These are phyloP conservation scores for Chlorella variabilis DNA, from an alignment of 163 green algal species.

Conservation along the genomic window DNA sequence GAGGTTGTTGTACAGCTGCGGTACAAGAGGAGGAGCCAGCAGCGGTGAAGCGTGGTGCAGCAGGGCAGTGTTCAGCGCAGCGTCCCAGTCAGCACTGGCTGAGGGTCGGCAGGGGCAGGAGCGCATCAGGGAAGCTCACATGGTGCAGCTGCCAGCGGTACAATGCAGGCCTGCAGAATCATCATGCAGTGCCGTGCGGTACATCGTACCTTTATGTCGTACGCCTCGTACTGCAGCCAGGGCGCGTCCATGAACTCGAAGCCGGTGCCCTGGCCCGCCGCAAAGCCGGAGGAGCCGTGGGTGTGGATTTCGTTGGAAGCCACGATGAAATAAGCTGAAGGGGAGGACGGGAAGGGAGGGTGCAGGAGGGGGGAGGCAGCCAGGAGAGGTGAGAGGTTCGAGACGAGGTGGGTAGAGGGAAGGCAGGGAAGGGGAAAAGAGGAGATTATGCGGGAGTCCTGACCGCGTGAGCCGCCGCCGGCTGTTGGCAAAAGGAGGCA, in stretches of 20 bases:
- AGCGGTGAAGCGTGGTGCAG: too few species aligned
- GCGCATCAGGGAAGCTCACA: too few species aligned
- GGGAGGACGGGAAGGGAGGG: not conserved
- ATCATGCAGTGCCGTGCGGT: not conserved
- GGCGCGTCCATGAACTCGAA: slow-evolving; percentile 20
- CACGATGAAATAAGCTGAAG: slow-evolving; percentile 19
- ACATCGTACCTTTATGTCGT: slow-evolving; percentile 17
- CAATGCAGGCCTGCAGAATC: not conserved
- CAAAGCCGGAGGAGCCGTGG: slow-evolving; percentile 14
- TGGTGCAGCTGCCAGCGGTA: not conserved
- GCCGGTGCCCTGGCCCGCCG: slow-evolving; percentile 26
- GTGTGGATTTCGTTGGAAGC: not conserved
- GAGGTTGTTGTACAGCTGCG: slow-evolving; percentile 21
- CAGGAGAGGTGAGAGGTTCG: not conserved
- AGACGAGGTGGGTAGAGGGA: too few species aligned
- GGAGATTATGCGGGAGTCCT: too few species aligned
- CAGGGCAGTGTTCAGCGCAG: too few species aligned
- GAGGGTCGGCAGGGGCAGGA: too few species aligned
- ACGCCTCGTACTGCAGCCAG: slow-evolving; percentile 35
- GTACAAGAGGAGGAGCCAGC: not conserved
- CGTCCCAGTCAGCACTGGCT: too few species aligned
- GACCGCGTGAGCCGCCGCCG: too few species aligned
- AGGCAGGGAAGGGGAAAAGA: too few species aligned
- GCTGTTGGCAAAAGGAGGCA: too few species aligned
- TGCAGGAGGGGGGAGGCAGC: not conserved